Base-by-base conservation (phyloP, 495 filamentous ascomycete species). In the Coniosporium apollinis region DNA sequence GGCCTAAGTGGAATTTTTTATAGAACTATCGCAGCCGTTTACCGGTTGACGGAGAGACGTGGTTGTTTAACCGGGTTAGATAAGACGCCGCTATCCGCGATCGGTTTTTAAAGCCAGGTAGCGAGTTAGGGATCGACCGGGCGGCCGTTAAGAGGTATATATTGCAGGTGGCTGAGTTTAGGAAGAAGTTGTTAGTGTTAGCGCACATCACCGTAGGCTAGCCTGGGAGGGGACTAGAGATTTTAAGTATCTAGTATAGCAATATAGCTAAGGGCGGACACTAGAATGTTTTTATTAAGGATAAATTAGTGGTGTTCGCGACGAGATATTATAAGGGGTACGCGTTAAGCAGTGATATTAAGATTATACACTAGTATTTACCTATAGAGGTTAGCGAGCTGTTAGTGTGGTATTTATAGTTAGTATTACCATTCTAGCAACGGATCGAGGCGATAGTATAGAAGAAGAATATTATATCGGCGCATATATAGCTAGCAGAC, bases 201-300 rank as follows among this genome's bases (percentile, higher is more conserved):
- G 33, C 49, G 14, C 37, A 59, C 34, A 44, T 54, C 10, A 38
- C 38, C 2, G 38, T 26, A 3, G 44, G 56, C 15, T 29, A 48
- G 38, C 55, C 47, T 1, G 47, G 36, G 5, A 37, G 55, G 10
- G 46, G 40, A 4, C 42, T 37, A 0, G 49, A 60, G 47, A 24
- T 60, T 5, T 28, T 58, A 2, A 50, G 34, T 17, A 21, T 58
- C 10, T 24, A 19, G 16, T 26, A 42, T 22, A n/a, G 21, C 7
- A 43, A 43, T 22, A 42, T 18, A 7, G 25, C 26, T n/a, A n/a
- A n/a, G n/a, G n/a, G n/a, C n/a, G n/a, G n/a, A n/a, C n/a, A n/a
- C n/a, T n/a, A n/a, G n/a, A n/a, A n/a, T n/a, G n/a, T n/a, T n/a
- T n/a, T n/a, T n/a, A n/a, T n/a, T 5, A 28, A 43, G 37, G 36